Base-by-base conservation (phyloP, 2,329 filamentous ascomycete genomes). In the Ophiostoma triangulosporum region DNA sequence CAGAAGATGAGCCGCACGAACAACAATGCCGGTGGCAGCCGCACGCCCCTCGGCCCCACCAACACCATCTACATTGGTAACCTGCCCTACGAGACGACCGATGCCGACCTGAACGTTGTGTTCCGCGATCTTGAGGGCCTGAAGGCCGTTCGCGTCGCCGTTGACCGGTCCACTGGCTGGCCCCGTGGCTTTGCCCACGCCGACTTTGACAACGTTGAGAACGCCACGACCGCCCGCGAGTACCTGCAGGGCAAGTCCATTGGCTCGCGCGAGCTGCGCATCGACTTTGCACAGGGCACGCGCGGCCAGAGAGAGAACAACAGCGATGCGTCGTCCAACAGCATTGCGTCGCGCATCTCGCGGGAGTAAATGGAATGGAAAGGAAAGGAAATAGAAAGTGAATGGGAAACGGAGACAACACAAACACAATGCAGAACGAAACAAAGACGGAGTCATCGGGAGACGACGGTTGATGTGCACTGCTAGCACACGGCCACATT, bases 151-250 rank as follows among this genome's bases (percentile, higher is more conserved):
- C 81, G 89, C 57, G 83, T 95, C 54, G 85, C 88, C 51, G 84
- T 93, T 61, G 88, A 95, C 68, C 79, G 86, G 61, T 76, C 81
- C 59, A 89, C 86, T 6, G 88, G 88, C 46, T 83, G 86, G 69
- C 85, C 86, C 35, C 77, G 86, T 65, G 89, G 89, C 57, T 95
- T 93, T 65, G 86, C 84, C 20, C 88, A 95, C 65, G 84, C 83
- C 49, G 87, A 94, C 64, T 95, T 95, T 66, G 63, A 76, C 43
- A 79, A 86, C 60, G 64, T 82, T 36, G 75, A 81, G 57, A 80
- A 79, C 57, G 86, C 88, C n/a, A 62, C 69, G 53, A 71, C 70
- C 57, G 88, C 78, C 0, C 71, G 71, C 61, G 75, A 80, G 53
- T 59, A 71, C 14, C 70, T 95, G 36, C 2, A 66, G 51, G 67